These are phyloP conservation scores for Clonostachys solani DNA, from an alignment of 2,329 filamentous ascomycete genomes.

Conservation along the genomic window DNA sequence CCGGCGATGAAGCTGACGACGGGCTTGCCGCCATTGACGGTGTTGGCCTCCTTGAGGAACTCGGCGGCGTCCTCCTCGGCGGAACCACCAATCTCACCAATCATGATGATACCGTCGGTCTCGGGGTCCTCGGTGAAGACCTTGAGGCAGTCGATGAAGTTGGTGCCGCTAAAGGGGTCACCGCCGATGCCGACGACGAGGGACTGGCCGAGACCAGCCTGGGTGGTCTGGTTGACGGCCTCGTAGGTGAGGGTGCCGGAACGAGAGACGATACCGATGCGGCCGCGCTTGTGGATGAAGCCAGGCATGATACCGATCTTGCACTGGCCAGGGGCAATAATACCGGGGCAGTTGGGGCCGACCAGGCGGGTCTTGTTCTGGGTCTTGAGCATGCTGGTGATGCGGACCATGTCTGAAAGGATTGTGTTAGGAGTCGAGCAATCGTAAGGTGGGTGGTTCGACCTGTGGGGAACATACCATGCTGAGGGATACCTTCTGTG, in stretches of 20 bases:
- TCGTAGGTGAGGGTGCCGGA: conserved; percentile 99
- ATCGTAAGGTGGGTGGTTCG: conserved; percentile 5
- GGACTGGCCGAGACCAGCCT: conserved; percentile 93
- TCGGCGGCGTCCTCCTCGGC: conserved; percentile 98
- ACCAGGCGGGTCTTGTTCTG: conserved; percentile 96
- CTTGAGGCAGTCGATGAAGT: conserved; percentile 98
- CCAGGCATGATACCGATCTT: conserved; percentile 99
- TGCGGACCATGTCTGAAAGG: conserved; percentile 88
- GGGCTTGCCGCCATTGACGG: conserved; percentile 78
- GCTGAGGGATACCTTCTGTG: conserved; percentile 95
- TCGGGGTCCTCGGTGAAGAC: conserved; percentile 95
- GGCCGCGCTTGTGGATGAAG: conserved; percentile 99
- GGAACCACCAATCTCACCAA: conserved; percentile 96
- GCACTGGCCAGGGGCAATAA: conserved; percentile 93
- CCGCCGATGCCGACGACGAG: conserved; percentile 97
- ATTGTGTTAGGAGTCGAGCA: conserved; percentile 6
- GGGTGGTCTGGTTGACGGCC: conserved; percentile 98
- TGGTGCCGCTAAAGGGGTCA: conserved; percentile 97
- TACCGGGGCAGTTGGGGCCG: conserved; percentile 96
- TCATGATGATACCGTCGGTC: conserved; percentile 99
- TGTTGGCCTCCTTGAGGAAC: conserved; percentile 91
- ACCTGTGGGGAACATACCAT: conserved; percentile 57
- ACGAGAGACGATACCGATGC: conserved; percentile 96
- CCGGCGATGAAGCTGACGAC: conserved; percentile 98
- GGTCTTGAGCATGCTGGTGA: conserved; percentile 95